These are phyloP conservation scores for Fusarium napiforme DNA, from an alignment of 2,329 filamentous ascomycete species.

Conservation along the genomic window DNA sequence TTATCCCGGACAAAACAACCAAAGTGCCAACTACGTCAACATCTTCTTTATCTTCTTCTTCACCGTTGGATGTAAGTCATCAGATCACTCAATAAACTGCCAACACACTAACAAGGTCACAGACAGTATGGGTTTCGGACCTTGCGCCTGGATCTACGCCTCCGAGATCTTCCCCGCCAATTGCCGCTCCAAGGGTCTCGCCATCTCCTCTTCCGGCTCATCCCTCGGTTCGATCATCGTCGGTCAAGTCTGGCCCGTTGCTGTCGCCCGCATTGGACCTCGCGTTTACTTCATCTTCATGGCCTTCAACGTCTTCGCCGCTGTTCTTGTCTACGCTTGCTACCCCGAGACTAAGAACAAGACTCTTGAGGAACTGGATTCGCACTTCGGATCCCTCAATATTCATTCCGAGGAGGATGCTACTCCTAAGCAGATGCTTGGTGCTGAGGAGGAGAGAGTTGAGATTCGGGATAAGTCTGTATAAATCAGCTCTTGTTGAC, in stretches of 20 bases:
- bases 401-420: constrained; percentile 19
- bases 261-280: constrained; percentile 1
- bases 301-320: constrained; percentile 12
- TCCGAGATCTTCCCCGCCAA: constrained; percentile 25
- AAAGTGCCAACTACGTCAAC: constrained; percentile 15
- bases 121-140: constrained; percentile 24
- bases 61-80: constrained; percentile 11
- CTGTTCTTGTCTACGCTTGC: constrained; percentile 14
- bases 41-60: constrained; percentile 28
- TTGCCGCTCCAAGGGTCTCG: constrained; percentile 18
- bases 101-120: no score
- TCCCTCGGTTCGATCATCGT: constrained; percentile 18
- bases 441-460: background rate
- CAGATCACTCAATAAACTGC: no score
- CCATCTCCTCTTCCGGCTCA: constrained; percentile 12
- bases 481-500: background rate
- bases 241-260: constrained; percentile 17
- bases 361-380: constrained; percentile 16
- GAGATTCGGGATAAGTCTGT: background rate
- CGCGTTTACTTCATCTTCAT: constrained; percentile 21
- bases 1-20: constrained; percentile 14
- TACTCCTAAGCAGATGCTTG: constrained; percentile 23
- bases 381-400: constrained; percentile 18
- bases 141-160: constrained; percentile 20
- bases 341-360: constrained; percentile 20